A percentile compares a stretch with the other conserved stretches of the same genome.
Conservation (phyloP, 164 flowering plant genomes). For the Pachysandra terminalis region DNA sequence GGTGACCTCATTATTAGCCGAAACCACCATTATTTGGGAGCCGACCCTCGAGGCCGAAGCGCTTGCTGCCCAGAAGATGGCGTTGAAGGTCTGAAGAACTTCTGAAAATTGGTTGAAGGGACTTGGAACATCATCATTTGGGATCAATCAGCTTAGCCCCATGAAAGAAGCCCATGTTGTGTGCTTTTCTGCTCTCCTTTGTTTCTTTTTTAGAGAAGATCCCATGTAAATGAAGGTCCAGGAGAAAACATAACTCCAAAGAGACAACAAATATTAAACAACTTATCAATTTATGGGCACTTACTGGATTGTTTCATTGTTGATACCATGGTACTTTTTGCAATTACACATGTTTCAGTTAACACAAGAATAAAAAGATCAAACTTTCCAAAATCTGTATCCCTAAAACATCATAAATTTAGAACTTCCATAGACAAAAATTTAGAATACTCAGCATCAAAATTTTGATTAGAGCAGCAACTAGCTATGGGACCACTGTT, state of each 20-base stretch:
- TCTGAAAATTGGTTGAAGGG: constrained; percentile 2
- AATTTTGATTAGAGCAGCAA: not conserved
- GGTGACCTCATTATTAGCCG: constrained; percentile 81
- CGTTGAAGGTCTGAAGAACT: constrained; percentile 51
- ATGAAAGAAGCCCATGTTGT: not conserved
- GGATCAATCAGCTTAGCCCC: not conserved
- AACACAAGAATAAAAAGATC: too few species aligned
- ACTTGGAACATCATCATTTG: constrained; percentile 7
- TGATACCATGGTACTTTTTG: not conserved
- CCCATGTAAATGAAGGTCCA: constrained; percentile 18
- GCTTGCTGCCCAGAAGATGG: constrained; percentile 85
- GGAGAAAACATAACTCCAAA: constrained; percentile 11
- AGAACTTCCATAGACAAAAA: too few species aligned
- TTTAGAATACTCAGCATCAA: too few species aligned
- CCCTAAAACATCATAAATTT: too few species aligned
- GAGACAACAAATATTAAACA: not conserved
- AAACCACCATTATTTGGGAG: constrained; percentile 82
- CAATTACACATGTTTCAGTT: too few species aligned
- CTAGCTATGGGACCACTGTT: not conserved
- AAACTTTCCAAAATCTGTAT: too few species aligned
- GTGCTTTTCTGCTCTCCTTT: constrained; percentile 3
- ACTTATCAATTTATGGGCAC: not conserved
- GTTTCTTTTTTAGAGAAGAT: constrained; percentile 7
- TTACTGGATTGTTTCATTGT: constrained; percentile 1
- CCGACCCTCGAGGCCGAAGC: constrained; percentile 95